Evolutionary conservation across 2,329 filamentous ascomycete species (phyloP), one percentile per base, ranked within the genome.

Genomic region (Trichoderma sp.): DNA sequence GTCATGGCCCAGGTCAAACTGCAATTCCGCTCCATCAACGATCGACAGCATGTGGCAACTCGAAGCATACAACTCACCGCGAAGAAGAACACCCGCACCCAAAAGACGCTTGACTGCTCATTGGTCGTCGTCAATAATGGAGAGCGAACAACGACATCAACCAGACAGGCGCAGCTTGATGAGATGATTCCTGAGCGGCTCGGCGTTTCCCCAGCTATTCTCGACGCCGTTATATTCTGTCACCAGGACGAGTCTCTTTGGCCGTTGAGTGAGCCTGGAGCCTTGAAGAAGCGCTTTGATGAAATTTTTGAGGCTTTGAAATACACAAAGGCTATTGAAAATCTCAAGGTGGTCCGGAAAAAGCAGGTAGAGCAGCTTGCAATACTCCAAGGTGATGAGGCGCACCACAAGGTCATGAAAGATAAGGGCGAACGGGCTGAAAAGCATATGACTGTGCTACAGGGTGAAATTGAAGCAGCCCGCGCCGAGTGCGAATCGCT

Each of bases 231-330:
- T 80, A 98, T 99, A 76, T 99, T 99, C 83, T 99, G 96, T 80
- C 96, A 99, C 79, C 96, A 99, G 79, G 96, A 99, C 80, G 96
- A 99, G 76, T 98, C 95, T 30, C 83, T 98, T 32, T 99, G 96
- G 96, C 96, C 96, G 0, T 91, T 99, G 87, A 97, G 94, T 79
- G 93, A 97, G 77, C 94, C 96, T 0, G 85, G 89, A 0, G 89
- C 89, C 0, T 85, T 99, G 65, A 99, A 99, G 82, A 97, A 97
- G 81, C 92, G 91, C 67, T 99, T 99, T 73, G 96, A 99, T 79
- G 94, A 97, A 79, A 99, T 99, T 12, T 99, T 99, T 76, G 96
- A 98, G 82, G 96, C 96, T 1, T 86, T 93, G 82, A 98, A 97
- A 80, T 99, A 98, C 81, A 97, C 95, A 39, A 98, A 97, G 78